A percentile compares a stretch with the other conserved stretches of the same genome.
phyloP scores from a whole-genome alignment of 73 alveolate species.

The Paramecium caudatum region DNA sequence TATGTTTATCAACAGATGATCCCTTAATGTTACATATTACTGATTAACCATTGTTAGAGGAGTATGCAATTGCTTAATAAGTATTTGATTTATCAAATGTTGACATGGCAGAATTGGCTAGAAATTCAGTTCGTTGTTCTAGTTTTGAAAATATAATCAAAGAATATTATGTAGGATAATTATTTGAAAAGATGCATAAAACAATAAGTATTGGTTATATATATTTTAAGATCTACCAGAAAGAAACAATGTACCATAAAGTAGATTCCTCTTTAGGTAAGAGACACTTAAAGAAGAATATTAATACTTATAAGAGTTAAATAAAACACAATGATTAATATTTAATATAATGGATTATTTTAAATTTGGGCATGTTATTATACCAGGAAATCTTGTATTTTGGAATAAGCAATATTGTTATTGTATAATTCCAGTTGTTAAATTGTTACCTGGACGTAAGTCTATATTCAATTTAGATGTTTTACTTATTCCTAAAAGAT shows the following conservation, averaged over 20 bases:
- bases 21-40: constrained; percentile 89
- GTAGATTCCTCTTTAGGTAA: constrained; percentile 65
- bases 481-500: constrained; percentile 57
- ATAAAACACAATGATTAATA: constrained; percentile 20
- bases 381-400: constrained; percentile 41
- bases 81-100: constrained; percentile 83
- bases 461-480: background rate
- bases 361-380: background rate
- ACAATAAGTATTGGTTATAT: constrained; percentile 20
- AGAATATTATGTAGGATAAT: constrained; percentile 75
- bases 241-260: constrained; percentile 50
- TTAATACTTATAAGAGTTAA: constrained; percentile 47
- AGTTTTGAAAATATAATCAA: constrained; percentile 81
- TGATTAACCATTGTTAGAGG: constrained; percentile 83
- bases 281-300: constrained; percentile 61
- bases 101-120: constrained; percentile 86
- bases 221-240: constrained; percentile 37
- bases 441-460: constrained; percentile 57
- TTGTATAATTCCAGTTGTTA: constrained; percentile 52
- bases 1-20: constrained; percentile 87
- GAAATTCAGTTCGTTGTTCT: constrained; percentile 85
- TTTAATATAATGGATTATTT: constrained; percentile 42
- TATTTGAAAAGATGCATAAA: constrained; percentile 19
- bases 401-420: constrained; percentile 60
- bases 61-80: constrained; percentile 80